phyloP scores from a whole-genome alignment of 805 yeast genomes.

The Schizosaccharomyces cryophilus region DNA sequence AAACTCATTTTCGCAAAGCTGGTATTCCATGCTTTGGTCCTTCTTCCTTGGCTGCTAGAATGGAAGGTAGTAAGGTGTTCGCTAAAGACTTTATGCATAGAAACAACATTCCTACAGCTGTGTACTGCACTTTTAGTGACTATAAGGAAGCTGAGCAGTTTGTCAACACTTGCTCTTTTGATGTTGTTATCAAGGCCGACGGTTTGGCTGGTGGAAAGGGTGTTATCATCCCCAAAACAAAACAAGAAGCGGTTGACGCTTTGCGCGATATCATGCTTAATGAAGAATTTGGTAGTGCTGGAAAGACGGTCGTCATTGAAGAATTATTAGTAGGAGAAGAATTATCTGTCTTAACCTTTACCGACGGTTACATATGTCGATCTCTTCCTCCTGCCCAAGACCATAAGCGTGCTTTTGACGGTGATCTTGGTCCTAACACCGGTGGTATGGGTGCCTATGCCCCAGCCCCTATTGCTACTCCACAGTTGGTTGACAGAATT shows the following conservation, averaged over 20 bases:
- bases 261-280: conserved; percentile 73
- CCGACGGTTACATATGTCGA: conserved; percentile 78
- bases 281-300: conserved; percentile 66
- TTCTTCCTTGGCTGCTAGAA: conserved; percentile 60
- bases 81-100: conserved; percentile 82
- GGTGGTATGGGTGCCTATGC: conserved; percentile 99
- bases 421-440: conserved; percentile 83
- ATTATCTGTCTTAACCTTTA: conserved; percentile 68
- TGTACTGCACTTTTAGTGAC: conserved; percentile 55
- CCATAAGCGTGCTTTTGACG: conserved; percentile 84
- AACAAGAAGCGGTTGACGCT: conserved; percentile 66
- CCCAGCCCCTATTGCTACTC: conserved; percentile 89
- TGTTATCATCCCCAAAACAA: conserved; percentile 68
- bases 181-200: conserved; percentile 82
- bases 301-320: conserved; percentile 74
- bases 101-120: conserved; percentile 86
- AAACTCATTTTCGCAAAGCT: conserved; percentile 41
- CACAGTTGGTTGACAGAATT: conserved; percentile 41
- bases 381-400: conserved; percentile 96
- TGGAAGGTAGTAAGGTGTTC: conserved; percentile 94
- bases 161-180: conserved; percentile 37
- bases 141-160: conserved; percentile 54
- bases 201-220: conserved; percentile 99
- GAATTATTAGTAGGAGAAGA: conserved; percentile 94
- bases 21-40: conserved; percentile 98